Evolutionary conservation across 495 filamentous ascomycete species (phyloP).

Genomic region (Hyaloscypha hepaticicola): DNA sequence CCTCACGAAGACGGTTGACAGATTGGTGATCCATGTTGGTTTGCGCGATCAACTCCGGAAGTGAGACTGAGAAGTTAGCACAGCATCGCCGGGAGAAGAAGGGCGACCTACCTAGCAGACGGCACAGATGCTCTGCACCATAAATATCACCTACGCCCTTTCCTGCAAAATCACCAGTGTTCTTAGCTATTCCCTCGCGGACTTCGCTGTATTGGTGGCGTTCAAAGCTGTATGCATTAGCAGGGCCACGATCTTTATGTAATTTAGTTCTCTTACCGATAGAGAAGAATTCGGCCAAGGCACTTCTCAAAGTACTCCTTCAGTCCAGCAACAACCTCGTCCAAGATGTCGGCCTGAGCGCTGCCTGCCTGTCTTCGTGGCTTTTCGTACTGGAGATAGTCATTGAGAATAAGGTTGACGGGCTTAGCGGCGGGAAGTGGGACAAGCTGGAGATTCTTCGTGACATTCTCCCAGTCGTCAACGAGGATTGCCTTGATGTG

Average conservation of each 20-base stretch:
- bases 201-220: conserved; percentile 78
- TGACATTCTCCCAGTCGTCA: conserved; percentile 98
- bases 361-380: conserved; percentile 60
- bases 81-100: background rate
- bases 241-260: background rate
- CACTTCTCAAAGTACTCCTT: conserved; percentile 89
- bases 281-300: conserved; percentile 83
- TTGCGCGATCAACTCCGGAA: conserved; percentile 92
- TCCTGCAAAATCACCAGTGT: conserved; percentile 55
- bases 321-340: conserved; percentile 80
- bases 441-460: conserved; percentile 87
- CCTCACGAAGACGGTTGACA: conserved; percentile 81
- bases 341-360: conserved; percentile 78
- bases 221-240: conserved; percentile 60
- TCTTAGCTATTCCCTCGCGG: conserved; percentile 58
- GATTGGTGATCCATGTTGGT: conserved; percentile 96
- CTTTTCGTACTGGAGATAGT: conserved; percentile 70
- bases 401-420: conserved; percentile 73
- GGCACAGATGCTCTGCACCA: conserved; percentile 85
- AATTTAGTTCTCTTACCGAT: conserved; percentile 49
- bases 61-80: conserved; percentile 59
- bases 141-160: conserved; percentile 78
- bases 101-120: conserved; percentile 73
- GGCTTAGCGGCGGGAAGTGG: conserved; percentile 74
- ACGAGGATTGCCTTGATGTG: conserved; percentile 85